Evolutionary conservation across 371 early-diverging fungal genomes (phyloP), one percentile per base, ranked within the genome.

Genomic region (Globomyces sp.): DNA sequence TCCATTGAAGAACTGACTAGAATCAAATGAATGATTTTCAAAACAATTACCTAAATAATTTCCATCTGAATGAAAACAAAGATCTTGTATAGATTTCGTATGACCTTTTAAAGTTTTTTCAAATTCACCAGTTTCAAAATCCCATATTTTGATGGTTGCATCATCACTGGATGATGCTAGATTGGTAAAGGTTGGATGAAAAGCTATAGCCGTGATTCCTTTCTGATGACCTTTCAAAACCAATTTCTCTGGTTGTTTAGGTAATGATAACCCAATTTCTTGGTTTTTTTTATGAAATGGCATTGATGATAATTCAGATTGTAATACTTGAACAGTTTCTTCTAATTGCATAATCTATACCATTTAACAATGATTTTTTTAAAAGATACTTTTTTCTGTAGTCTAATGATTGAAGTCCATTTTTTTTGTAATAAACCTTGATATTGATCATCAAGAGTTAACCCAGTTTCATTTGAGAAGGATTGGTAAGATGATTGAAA

Each of bases 61-160:
- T 41, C 94, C 95, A 64, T 90, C 91, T 13, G 88, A 71, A 71
- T 92, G 91, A 72, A 91, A 94, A 0, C 86, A 83, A 43, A 96
- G 67, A 75, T 87, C 91, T 68, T 91, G 89, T 9, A 96, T 93
- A 9, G 94, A 83, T 68, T 94, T 94, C 3, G 96, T 96, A 72
- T 96, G 96, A 42, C 95, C 95, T 67, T 94, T 94, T 1, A 95
- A 77, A 0, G 94, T 91, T 49, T 90, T 76, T 71, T 95, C 96
- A 74, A 89, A 92, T 57, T 90, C 91, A 43, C 93, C 95, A 3
- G 90, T 79, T 73, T 95, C 96, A 57, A 86, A 86, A 79, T 95
- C 96, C 90, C 91, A 95, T 53, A 96, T 83, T 68, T 91, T 91
- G 65, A 95, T 87, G 2, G 93, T 89, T 57, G 92, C 86, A 67